phyloP scores from a whole-genome alignment of 2,329 filamentous ascomycete species.

The Beauveria brongniartii region DNA sequence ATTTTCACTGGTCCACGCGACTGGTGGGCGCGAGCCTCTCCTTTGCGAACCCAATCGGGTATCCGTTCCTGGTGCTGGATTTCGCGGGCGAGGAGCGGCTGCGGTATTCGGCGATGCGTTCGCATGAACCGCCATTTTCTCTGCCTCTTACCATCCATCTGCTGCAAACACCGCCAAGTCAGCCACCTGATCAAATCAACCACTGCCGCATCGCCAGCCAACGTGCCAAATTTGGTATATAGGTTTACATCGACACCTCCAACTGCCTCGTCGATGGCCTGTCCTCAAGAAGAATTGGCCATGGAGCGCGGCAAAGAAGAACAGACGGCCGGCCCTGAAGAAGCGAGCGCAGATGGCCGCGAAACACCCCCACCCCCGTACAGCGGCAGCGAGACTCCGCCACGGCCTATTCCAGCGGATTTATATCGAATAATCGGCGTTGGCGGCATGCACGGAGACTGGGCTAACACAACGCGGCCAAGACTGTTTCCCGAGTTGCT shows the following conservation, averaged over 20 bases:
- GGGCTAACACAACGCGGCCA: no score
- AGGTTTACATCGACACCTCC: neutral
- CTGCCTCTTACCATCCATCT: neutral
- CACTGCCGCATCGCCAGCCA: neutral
- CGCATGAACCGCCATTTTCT: no score
- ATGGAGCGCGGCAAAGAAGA: neutral
- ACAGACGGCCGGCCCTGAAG: neutral
- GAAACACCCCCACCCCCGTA: neutral
- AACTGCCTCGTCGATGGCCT: neutral
- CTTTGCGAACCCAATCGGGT: constrained; percentile 1
- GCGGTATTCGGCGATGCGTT: no score
- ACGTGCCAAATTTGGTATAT: neutral
- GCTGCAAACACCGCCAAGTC: neutral
- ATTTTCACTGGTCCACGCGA: neutral
- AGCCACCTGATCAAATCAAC: neutral
- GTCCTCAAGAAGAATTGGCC: neutral
- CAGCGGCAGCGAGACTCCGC: neutral
- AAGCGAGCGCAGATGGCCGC: neutral
- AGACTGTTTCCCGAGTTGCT: no score
- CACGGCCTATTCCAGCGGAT: no score
- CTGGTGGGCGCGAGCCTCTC: neutral
- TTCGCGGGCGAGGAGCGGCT: neutral
- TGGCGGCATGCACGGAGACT: neutral
- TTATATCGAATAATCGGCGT: neutral
- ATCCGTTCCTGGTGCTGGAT: constrained; percentile 4